These are phyloP conservation scores for Ilyonectria sp. DNA, from an alignment of 2,329 filamentous ascomycete genomes.

Conservation along the genomic window DNA sequence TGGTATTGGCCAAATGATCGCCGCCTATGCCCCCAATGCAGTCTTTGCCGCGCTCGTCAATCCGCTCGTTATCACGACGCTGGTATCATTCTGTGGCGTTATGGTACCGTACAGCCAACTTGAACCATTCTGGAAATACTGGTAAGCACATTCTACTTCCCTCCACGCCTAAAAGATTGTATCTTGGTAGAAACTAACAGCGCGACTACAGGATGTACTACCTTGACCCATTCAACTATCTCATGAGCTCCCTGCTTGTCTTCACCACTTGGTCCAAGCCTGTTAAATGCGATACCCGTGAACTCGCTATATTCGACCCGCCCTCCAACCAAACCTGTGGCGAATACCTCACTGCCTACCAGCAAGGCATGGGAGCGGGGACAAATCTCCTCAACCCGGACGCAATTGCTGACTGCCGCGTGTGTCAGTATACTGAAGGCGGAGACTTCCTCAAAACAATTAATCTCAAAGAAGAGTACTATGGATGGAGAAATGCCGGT, in stretches of 20 bases:
- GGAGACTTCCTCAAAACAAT: constrained; percentile 70
- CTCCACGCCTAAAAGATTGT: background rate
- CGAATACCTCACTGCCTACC: constrained; percentile 67
- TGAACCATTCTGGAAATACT: background rate
- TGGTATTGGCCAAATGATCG: constrained; percentile 17
- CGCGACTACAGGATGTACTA: background rate
- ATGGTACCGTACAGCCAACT: background rate
- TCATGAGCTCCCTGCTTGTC: background rate
- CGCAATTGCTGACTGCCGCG: constrained; percentile 64
- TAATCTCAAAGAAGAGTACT: constrained; percentile 70
- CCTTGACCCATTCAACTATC: background rate
- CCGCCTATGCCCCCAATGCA: constrained; percentile 20
- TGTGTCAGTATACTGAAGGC: constrained; percentile 71
- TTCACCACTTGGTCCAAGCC: background rate
- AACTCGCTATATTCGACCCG: background rate
- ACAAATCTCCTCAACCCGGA: constrained; percentile 70
- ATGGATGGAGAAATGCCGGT: constrained; percentile 74
- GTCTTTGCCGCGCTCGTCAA: constrained; percentile 20
- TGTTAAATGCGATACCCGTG: background rate
- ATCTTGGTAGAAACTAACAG: background rate
- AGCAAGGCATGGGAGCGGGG: constrained; percentile 58
- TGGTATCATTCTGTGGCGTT: background rate
- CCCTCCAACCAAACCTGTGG: constrained; percentile 64
- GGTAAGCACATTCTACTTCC: background rate
- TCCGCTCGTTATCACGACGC: background rate